Evolutionary conservation across 2,329 filamentous ascomycete species (phyloP).

Genomic region (Periconia digitata): DNA sequence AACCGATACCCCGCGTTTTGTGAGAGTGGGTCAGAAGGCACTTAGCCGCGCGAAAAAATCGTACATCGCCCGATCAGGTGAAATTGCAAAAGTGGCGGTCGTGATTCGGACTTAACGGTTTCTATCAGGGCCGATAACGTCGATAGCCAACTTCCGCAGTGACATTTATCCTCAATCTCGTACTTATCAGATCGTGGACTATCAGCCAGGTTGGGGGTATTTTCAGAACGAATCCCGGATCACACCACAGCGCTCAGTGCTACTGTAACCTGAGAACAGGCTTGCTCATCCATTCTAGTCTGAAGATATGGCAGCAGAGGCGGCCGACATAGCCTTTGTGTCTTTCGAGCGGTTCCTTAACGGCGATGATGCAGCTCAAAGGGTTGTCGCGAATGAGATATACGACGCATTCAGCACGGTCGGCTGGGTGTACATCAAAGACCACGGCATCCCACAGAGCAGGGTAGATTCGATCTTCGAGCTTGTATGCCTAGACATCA

Average conservation of each 20-base stretch:
- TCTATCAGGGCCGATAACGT: not conserved
- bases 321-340: constrained; percentile 24
- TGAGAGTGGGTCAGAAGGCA: not conserved
- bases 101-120: not conserved
- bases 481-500: constrained; percentile 18
- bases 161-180: no score
- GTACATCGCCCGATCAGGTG: no score
- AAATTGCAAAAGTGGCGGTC: not conserved
- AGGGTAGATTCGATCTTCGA: constrained; percentile 32
- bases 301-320: constrained; percentile 8
- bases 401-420: constrained; percentile 43
- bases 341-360: constrained; percentile 29
- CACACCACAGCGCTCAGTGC: no score
- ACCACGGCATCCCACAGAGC: constrained; percentile 42
- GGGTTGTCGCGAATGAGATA: constrained; percentile 31
- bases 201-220: no score
- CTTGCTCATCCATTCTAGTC: not conserved
- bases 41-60: not conserved
- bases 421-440: constrained; percentile 48
- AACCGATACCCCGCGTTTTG: not conserved
- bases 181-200: no score
- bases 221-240: no score
- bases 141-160: no score
- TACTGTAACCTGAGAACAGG: no score
- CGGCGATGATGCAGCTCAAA: constrained; percentile 19